Conservation (phyloP, 2,329 filamentous ascomycete species). For the Colletotrichum sp. region DNA sequence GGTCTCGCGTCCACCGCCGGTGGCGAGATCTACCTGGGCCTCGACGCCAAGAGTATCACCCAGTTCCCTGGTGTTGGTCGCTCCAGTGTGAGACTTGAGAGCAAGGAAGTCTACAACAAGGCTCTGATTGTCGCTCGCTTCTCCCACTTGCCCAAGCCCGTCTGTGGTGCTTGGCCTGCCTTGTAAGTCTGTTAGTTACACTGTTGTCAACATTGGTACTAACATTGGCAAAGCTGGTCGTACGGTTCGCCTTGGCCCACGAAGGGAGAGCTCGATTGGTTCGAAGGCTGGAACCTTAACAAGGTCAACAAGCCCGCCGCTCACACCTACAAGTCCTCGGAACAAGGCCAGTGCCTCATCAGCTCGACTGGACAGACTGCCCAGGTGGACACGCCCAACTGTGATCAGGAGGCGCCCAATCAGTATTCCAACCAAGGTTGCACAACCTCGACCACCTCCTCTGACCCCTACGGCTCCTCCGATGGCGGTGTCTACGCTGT, state of each 20-base stretch:
- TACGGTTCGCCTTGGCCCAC: conserved; percentile 61
- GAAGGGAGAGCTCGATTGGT: conserved; percentile 70
- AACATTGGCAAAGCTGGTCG: conserved; percentile 45
- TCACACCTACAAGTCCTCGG: conserved; percentile 50
- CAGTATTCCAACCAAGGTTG: conserved; percentile 47
- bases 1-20: conserved; percentile 37
- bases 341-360: conserved; percentile 41
- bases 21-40: conserved; percentile 42
- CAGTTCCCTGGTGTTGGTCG: conserved; percentile 38
- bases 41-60: conserved; percentile 33
- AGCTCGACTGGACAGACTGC: conserved; percentile 32
- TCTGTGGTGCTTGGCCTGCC: conserved; percentile 77
- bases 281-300: conserved; percentile 68
- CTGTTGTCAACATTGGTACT: neutral
- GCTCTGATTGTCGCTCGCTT: conserved; percentile 75
- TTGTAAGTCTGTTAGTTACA: conserved; percentile 46
- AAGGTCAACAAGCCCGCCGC: conserved; percentile 60
- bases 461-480: conserved; percentile 40
- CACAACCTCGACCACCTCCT: conserved; percentile 37
- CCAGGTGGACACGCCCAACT: conserved; percentile 39
- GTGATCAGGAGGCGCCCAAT: conserved; percentile 37
- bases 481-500: conserved; percentile 48
- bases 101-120: conserved; percentile 65
- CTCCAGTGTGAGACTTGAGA: conserved; percentile 69
- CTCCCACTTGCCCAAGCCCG: conserved; percentile 67